Evolutionary conservation across 73 alveolate species (phyloP), one percentile per base, ranked within the genome.

Genomic region (Paramecium bursaria): DNA sequence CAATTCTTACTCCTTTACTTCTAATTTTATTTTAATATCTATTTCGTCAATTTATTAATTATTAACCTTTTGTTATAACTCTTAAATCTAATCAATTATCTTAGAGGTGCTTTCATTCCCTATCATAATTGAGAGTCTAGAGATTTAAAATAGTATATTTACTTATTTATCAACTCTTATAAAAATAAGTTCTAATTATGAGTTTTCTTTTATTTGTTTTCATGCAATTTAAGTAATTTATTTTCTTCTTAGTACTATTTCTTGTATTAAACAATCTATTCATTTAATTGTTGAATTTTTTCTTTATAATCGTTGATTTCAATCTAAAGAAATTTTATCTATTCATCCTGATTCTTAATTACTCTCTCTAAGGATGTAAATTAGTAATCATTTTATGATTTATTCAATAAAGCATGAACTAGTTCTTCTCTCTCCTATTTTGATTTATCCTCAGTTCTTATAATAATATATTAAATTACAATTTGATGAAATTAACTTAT

Each of bases 351-450:
- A 67, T 67, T 67, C 21, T 67, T 67, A 9, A 67, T 67, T 47
- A 67, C 44, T 42, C 44, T 67, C 4, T 67, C 82, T 39, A 39
- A 67, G 21, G 27, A 67, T 21, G 23, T 17, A 1, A 42, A 25
- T 67, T 67, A 13, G 3, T 67, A 31, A 33, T 67, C 76, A 57
- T 57, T 57, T 30, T 30, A 11, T 1, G 76, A 25, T 67, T 29
- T 67, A 67, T 67, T 67, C 1, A 67, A 39, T 1, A 67, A 25
- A 9, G 33, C 82, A 33, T 67, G 19, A 3, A 67, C 55, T 67
- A 67, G 44, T 67, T 67, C 82, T 35, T 67, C 82, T 67, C 50
- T 67, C 9, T 67, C 82, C 44, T 67, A 13, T 67, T 67, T 67
- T 39, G 33, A 39, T 67, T 67, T 21, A 39, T 67, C 55, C 11